These are phyloP conservation scores for Filobasidium uniguttulatum DNA, from an alignment of 1,284 basidiomycete species.

Conservation along the genomic window DNA sequence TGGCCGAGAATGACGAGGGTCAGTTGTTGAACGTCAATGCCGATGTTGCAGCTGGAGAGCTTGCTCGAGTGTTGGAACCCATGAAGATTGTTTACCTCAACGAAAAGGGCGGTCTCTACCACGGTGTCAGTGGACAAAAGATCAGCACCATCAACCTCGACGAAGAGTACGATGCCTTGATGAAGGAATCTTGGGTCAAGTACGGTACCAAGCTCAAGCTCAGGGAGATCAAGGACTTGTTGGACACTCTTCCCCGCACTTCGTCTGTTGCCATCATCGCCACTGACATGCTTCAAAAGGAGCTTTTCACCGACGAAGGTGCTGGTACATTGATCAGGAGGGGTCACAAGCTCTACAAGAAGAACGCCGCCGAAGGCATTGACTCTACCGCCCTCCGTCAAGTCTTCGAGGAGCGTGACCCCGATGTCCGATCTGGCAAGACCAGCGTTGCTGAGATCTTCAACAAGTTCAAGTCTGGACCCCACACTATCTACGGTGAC, in stretches of 20 bases:
- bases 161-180: constrained; percentile 92
- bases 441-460: constrained; percentile 84
- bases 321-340: constrained; percentile 95
- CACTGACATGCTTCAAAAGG: constrained; percentile 83
- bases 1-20: constrained; percentile 80
- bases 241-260: constrained; percentile 93
- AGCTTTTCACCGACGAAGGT: constrained; percentile 96
- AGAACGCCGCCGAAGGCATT: constrained; percentile 63
- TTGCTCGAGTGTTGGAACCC: constrained; percentile 91
- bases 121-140: constrained; percentile 90
- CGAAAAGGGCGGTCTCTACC: constrained; percentile 96
- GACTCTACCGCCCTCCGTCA: constrained; percentile 87
- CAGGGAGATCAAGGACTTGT: constrained; percentile 96
- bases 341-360: constrained; percentile 94
- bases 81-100: constrained; percentile 98
- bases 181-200: constrained; percentile 99
- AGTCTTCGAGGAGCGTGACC: constrained; percentile 85
- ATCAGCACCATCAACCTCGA: constrained; percentile 93
- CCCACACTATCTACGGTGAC: constrained; percentile 93
- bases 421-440: constrained; percentile 70
- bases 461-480: constrained; percentile 59
- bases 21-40: constrained; percentile 96
- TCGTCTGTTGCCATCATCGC: constrained; percentile 98
- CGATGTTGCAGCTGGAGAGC: constrained; percentile 87
- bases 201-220: constrained; percentile 99